Evolutionary conservation across 2,329 filamentous ascomycete species (phyloP).

Genomic region (Beauveria scarabaeidicola): DNA sequence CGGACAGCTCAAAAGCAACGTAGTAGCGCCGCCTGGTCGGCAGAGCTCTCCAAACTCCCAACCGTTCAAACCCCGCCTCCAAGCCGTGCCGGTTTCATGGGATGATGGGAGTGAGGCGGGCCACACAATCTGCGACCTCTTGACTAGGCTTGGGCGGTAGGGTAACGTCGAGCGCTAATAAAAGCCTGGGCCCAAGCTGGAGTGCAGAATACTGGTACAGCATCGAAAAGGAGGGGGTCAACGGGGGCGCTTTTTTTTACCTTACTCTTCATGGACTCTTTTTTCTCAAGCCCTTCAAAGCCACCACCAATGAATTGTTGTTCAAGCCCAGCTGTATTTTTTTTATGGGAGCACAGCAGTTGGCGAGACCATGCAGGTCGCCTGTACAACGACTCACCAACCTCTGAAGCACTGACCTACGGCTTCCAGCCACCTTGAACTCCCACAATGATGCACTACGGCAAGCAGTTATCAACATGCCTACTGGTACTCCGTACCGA

Average conservation of each 20-base stretch:
- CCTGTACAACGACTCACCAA: no score
- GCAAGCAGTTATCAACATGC: no score
- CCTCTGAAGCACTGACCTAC: no score
- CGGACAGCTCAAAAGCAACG: not conserved
- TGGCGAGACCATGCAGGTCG: no score
- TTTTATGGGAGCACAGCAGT: no score
- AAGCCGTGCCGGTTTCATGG: constrained; percentile 5
- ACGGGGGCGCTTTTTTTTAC: not conserved
- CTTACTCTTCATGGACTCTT: not conserved
- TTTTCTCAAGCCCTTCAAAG: no score
- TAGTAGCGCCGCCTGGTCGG: not conserved
- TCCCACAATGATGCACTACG: no score
- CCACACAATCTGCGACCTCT: not conserved
- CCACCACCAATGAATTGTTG: no score
- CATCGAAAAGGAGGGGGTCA: not conserved
- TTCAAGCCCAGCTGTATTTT: no score
- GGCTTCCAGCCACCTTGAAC: no score
- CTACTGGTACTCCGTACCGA: not conserved
- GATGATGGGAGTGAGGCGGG: not conserved
- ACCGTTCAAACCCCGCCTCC: not conserved
- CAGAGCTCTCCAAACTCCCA: not conserved
- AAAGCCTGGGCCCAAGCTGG: not conserved
- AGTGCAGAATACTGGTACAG: not conserved
- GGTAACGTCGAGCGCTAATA: not conserved
- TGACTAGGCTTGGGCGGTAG: not conserved